phyloP scores from a whole-genome alignment of 2,329 filamentous ascomycete species.

The Phialocephala sp. region DNA sequence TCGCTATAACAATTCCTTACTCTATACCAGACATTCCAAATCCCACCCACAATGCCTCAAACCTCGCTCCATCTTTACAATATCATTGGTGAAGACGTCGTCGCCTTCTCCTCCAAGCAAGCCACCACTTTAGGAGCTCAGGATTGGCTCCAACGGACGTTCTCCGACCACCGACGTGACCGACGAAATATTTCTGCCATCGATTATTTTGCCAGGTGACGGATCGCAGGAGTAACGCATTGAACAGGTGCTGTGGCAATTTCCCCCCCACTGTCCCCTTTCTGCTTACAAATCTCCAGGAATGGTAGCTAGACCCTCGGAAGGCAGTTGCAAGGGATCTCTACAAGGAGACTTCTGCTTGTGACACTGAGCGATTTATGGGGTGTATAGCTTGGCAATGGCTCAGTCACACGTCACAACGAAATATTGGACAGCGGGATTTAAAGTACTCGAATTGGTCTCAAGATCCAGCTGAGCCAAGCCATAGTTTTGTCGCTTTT shows the following conservation, averaged over 20 bases:
- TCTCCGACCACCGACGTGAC: no score
- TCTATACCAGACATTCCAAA: no score
- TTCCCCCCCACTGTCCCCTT: neutral
- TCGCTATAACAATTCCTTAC: no score
- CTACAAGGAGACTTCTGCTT: neutral
- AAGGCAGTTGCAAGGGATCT: no score
- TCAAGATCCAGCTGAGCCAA: neutral
- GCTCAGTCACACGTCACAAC: neutral
- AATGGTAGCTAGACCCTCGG: neutral
- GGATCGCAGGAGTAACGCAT: neutral
- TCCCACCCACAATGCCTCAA: no score
- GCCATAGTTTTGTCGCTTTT: conserved; percentile 15
- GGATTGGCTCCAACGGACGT: no score
- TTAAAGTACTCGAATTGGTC: neutral
- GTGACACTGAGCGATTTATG: conserved; percentile 1
- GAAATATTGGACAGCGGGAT: neutral
- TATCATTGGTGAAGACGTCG: no score
- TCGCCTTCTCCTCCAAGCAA: no score
- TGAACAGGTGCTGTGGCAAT: neutral
- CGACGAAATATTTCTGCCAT: no score
- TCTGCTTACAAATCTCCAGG: neutral
- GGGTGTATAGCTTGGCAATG: neutral
- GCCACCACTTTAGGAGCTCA: no score
- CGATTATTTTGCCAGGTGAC: no score
- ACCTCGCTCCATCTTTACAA: no score